Base-by-base conservation (phyloP, 2,329 filamentous ascomycete genomes). In the Pseudocercospora eumusae region DNA sequence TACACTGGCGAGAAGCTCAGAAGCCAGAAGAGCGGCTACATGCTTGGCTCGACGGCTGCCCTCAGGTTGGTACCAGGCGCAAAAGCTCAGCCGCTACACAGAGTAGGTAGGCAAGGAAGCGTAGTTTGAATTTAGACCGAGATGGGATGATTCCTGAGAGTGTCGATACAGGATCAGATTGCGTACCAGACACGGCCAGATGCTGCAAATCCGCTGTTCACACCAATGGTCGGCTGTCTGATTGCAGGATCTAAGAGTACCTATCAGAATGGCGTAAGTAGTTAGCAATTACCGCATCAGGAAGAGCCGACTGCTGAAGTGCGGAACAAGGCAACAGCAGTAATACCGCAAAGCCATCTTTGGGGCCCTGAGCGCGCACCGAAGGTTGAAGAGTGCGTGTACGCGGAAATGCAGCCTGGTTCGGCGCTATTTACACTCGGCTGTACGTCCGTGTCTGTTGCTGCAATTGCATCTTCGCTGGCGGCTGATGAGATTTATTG, bases 1-100 rank as follows among this genome's bases (percentile, higher is more conserved):
- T 56, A 56, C 40, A 56, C 54, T 15, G 54, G 54, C 5, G 31
- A 56, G n/a, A 36, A 40, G 20, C 54, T 56, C 8, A 21, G 45
- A 15, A 31, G 28, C 9, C 54, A 56, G 20, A 56, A 40, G 15
- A 56, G 42, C 10, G 42, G 42, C 42, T 45, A 45, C 5, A 45
- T 45, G 42, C n/a, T 45, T 9, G 50, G 21, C 15, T 55, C 52
- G 1, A 55, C 52, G 20, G 52, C 52, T 18, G 52, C 52, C 9
- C 52, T 55, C 18, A 25, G 52, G 3, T 36, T 40, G 10, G 52
- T 55, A 11, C 52, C 52, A 11, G 28, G 52, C 6, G 52, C 52
- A 36, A 55, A 55, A 18, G 28, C 52, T 13, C 52, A 55, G n/a
- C 42, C 42, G 2, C 20, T 45, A 4, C 42, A 45, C 13, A 13